Evolutionary conservation across 2,329 filamentous ascomycete genomes (phyloP).

Genomic region (Pseudogymnoascus sp.): DNA sequence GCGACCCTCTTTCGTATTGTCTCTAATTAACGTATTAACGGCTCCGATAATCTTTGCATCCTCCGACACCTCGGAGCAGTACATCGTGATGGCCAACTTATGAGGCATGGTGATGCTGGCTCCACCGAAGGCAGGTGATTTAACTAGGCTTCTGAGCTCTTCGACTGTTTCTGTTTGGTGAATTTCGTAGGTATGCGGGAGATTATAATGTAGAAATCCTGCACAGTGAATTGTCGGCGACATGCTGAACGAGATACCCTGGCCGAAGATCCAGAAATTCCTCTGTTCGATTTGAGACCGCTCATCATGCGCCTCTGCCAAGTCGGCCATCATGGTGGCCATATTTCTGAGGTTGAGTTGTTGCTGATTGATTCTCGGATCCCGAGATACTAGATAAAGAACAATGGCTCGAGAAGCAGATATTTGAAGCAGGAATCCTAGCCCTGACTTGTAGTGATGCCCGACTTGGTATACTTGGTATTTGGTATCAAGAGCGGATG

Average conservation of each 20-base stretch:
- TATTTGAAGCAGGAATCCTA: no score
- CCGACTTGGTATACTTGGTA: no score
- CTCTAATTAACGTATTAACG: constrained; percentile 83
- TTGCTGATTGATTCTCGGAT: no score
- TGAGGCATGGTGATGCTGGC: constrained; percentile 93
- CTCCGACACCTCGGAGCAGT: constrained; percentile 71
- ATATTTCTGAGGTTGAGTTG: no score
- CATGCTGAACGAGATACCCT: constrained; percentile 4
- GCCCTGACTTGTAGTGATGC: no score
- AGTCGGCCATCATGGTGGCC: no score
- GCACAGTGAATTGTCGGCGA: constrained; percentile 1
- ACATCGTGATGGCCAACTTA: constrained; percentile 76
- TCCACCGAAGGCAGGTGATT: constrained; percentile 70
- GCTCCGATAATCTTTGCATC: constrained; percentile 80
- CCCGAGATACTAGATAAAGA: no score
- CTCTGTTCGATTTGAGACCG: background rate
- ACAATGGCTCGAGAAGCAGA: no score
- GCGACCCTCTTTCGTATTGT: constrained; percentile 30
- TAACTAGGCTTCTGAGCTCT: constrained; percentile 32
- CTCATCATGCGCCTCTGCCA: no score
- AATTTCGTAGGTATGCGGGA: background rate
- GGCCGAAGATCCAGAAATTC: constrained; percentile 11
- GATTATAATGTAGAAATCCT: background rate
- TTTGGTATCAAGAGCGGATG: no score
- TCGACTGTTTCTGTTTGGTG: constrained; percentile 8